A percentile compares a stretch with the other conserved stretches of the same genome.
These are phyloP conservation scores for Trichaptum fuscoviolaceum DNA, from an alignment of 768 basidiomycete genomes.

Conservation along the genomic window DNA sequence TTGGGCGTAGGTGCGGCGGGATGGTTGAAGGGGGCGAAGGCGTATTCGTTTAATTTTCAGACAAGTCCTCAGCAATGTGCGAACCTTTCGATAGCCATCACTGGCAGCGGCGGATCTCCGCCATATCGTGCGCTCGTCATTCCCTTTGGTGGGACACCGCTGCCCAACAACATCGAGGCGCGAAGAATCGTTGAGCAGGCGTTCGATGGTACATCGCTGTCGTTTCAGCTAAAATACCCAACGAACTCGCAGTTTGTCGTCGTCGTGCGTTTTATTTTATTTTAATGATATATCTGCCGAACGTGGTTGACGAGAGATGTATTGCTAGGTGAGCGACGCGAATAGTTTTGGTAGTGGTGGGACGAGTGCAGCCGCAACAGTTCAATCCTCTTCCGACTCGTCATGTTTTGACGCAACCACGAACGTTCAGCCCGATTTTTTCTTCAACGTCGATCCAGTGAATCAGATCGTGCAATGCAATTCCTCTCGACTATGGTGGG, in stretches of 20 bases:
- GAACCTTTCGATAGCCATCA: conserved; percentile 53
- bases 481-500: conserved; percentile 64
- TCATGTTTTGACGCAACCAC: conserved; percentile 54
- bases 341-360: conserved; percentile 68
- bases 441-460: conserved; percentile 54
- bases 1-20: too few species aligned
- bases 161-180: conserved; percentile 58
- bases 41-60: conserved; percentile 38
- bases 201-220: conserved; percentile 42
- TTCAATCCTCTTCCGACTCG: conserved; percentile 42
- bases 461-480: conserved; percentile 65
- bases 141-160: conserved; percentile 59
- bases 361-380: conserved; percentile 61
- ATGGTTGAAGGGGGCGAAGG: conserved; percentile 18
- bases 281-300: conserved; percentile 6
- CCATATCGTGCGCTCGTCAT: conserved; percentile 66
- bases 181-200: conserved; percentile 51
- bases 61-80: conserved; percentile 59
- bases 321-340: conserved; percentile 50
- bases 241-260: conserved; percentile 68
- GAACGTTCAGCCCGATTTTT: conserved; percentile 47
- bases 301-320: conserved; percentile 13
- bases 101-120: conserved; percentile 51
- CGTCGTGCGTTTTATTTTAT: conserved; percentile 47
- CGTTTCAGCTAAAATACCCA: conserved; percentile 61